phyloP scores from a whole-genome alignment of 768 basidiomycete species.

The Chalciporus sphaerocephalus region DNA sequence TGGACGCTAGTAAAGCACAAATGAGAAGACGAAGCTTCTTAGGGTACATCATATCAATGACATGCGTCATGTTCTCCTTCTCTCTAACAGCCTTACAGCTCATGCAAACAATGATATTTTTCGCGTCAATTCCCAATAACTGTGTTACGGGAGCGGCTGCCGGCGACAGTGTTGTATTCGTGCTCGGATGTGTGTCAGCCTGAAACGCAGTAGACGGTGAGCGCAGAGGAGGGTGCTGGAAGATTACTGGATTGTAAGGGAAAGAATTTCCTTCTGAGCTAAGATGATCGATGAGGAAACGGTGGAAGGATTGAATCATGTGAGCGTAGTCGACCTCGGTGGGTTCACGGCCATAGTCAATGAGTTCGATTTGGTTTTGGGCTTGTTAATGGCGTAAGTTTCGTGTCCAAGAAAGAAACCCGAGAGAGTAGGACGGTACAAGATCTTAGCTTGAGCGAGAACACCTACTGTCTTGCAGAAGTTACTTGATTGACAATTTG shows the following conservation, averaged over 20 bases:
- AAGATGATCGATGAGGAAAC: constrained; percentile 86
- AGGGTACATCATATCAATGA: constrained; percentile 84
- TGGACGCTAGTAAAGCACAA: background rate
- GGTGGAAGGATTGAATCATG: constrained; percentile 92
- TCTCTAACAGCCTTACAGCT: constrained; percentile 67
- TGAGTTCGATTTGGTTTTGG: constrained; percentile 77
- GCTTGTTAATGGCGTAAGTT: constrained; percentile 33
- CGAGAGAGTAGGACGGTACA: background rate
- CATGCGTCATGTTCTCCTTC: constrained; percentile 77
- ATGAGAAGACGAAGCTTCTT: constrained; percentile 53
- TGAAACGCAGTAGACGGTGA: constrained; percentile 10
- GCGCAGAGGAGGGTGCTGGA: constrained; percentile 21
- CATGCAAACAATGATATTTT: constrained; percentile 69
- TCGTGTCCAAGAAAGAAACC: background rate
- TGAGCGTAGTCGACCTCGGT: constrained; percentile 75
- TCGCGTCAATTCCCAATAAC: constrained; percentile 74
- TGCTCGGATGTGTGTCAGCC: constrained; percentile 16
- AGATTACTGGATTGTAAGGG: constrained; percentile 57
- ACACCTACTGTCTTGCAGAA: constrained; percentile 93
- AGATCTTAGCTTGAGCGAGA: constrained; percentile 71
- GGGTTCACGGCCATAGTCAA: constrained; percentile 80
- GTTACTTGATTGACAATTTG: constrained; percentile 94
- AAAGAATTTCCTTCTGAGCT: constrained; percentile 66
- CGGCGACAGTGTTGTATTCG: constrained; percentile 23
- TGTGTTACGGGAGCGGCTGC: constrained; percentile 78